Evolutionary conservation across 1,284 basidiomycete species (phyloP), one percentile per base, ranked within the genome.

Genomic region (Trametes sp.): DNA sequence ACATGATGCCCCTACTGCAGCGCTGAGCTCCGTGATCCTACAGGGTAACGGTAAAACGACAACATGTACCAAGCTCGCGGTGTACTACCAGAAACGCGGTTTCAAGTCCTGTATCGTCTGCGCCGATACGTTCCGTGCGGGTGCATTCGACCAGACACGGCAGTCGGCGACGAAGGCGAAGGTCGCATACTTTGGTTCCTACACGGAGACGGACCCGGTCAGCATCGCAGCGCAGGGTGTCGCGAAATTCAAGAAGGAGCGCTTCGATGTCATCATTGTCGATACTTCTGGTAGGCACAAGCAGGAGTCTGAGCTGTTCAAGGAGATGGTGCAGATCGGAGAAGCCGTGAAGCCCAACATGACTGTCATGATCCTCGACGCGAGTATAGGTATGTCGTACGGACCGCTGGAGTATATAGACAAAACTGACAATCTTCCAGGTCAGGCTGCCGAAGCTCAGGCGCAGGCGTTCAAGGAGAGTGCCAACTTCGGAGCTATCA

Each of bases 91-190:
- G 77, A 93, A 95, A 73, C 90, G 96, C 68, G 98, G 98, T 4
- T 95, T 98, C 86, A 96, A 96, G 75, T 94, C 96, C n/a, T 95
- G 92, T 69, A 95, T 99, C 53, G 98, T 99, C 70, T 99, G 98
- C 73, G 98, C 98, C 28, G 98, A 99, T 78, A 99, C 98, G 2
- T 99, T 99, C 85, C 94, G 98, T 81, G 98, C 98, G 6, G 98
- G 98, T 68, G 98, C 98, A 46, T 99, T 99, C 78, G 98, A 99
- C 78, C 98, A 99, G 85, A 99, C 90, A 69, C 93, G 93, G 74
- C 89, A 92, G 78, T 94, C 88, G 26, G 98, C 98, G 10, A 98
- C 96, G 35, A 98, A 98, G 79, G 98, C 97, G 56, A 98, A 98
- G 77, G 95, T 99, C 16, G 96, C 98, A 13, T 99, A 98, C 85